Evolutionary conservation across 2,329 filamentous ascomycete genomes (phyloP).

Genomic region (Talaromyces albobiverticillius): DNA sequence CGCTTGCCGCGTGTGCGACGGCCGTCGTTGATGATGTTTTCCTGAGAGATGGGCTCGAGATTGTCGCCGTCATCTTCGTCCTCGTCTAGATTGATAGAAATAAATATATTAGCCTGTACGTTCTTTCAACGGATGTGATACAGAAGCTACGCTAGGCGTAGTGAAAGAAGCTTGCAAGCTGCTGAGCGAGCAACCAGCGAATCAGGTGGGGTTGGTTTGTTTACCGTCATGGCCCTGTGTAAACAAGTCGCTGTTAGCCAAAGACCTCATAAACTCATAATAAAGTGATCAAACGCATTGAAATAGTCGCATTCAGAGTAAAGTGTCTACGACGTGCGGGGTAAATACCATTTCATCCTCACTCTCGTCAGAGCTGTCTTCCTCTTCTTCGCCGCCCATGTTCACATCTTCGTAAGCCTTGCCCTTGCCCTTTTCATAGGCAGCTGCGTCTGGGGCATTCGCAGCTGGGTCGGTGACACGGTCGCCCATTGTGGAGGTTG

Average conservation of each 20-base stretch:
- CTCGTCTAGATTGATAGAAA: too few relatives aligned
- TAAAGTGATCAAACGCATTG: neutral
- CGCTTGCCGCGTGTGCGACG: slow-evolving; percentile 86
- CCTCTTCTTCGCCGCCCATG: slow-evolving; percentile 49
- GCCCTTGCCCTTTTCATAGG: slow-evolving; percentile 79
- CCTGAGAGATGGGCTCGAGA: slow-evolving; percentile 85
- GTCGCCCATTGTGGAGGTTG: slow-evolving; percentile 39
- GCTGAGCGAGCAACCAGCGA: neutral
- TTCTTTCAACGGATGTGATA: too few relatives aligned
- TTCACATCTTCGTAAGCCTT: slow-evolving; percentile 53
- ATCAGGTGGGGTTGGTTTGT: neutral
- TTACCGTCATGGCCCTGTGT: slow-evolving; percentile 7
- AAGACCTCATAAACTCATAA: neutral
- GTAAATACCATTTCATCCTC: slow-evolving; percentile 34
- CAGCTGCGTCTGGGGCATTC: slow-evolving; percentile 31
- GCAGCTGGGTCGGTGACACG: slow-evolving; percentile 41
- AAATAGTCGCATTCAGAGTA: neutral
- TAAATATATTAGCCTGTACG: too few relatives aligned
- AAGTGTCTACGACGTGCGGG: neutral
- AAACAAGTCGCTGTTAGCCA: neutral
- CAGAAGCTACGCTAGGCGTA: slow-evolving; percentile 26
- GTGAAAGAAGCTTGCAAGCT: neutral
- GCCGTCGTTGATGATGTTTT: slow-evolving; percentile 77
- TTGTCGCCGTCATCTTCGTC: slow-evolving; percentile 72
- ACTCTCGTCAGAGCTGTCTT: slow-evolving; percentile 63